These are phyloP conservation scores for Coniochaeta sp. DNA, from an alignment of 2,329 filamentous ascomycete genomes.

Conservation along the genomic window DNA sequence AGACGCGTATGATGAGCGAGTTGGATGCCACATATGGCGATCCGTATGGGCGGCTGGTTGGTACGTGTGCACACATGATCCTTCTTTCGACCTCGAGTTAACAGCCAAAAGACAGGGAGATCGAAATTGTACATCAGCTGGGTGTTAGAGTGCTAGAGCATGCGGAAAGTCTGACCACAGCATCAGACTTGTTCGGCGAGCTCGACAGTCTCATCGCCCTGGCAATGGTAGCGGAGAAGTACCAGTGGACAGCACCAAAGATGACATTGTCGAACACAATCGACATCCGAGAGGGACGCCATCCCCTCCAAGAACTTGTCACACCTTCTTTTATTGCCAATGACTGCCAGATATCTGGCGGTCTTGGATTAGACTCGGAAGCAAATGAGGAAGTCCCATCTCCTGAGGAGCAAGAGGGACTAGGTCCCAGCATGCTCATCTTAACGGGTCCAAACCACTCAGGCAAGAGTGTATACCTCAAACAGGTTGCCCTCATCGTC, in stretches of 20 bases:
- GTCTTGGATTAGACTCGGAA: slow-evolving; percentile 27
- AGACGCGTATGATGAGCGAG: slow-evolving; percentile 72
- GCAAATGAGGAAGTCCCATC: slow-evolving; percentile 10
- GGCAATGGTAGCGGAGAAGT: slow-evolving; percentile 65
- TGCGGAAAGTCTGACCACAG: slow-evolving; percentile 55
- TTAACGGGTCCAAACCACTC: slow-evolving; percentile 95
- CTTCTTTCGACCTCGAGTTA: neutral
- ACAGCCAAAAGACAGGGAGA: slow-evolving; percentile 61
- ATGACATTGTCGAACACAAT: slow-evolving; percentile 67
- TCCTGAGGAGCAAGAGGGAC: slow-evolving; percentile 2
- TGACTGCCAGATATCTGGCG: slow-evolving; percentile 61
- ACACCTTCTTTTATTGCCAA: slow-evolving; percentile 80
- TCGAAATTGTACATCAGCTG: slow-evolving; percentile 77
- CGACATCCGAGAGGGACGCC: slow-evolving; percentile 69
- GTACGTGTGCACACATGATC: slow-evolving; percentile 32
- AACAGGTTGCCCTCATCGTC: slow-evolving; percentile 83
- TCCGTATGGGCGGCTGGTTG: slow-evolving; percentile 74
- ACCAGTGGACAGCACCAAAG: slow-evolving; percentile 61
- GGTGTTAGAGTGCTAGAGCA: slow-evolving; percentile 63
- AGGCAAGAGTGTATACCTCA: slow-evolving; percentile 92
- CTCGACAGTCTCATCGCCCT: slow-evolving; percentile 81
- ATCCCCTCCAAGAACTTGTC: slow-evolving; percentile 79
- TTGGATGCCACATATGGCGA: slow-evolving; percentile 80
- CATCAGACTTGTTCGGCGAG: slow-evolving; percentile 79
- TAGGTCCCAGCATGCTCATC: slow-evolving; percentile 60